Evolutionary conservation across 768 basidiomycete genomes (phyloP).

Genomic region (Cystofilobasidium ferigula): DNA sequence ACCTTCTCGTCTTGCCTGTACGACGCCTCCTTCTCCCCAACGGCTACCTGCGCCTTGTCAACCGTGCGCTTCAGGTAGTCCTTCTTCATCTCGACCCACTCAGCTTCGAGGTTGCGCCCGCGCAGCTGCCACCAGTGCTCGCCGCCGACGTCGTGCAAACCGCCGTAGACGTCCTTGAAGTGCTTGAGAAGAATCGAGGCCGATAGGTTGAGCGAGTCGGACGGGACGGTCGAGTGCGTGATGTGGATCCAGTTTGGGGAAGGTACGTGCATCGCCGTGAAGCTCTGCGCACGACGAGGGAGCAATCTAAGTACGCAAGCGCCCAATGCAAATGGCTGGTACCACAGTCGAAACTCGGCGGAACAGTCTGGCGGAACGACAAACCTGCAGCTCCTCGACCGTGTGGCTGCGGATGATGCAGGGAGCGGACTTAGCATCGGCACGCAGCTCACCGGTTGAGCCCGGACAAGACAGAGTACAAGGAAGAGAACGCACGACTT

Average conservation of each 20-base stretch:
- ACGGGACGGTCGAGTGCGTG: conserved; percentile 10
- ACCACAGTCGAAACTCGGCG: neutral
- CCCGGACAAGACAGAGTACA: no score
- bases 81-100: conserved; percentile 79
- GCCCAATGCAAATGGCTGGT: neutral
- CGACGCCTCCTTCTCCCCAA: conserved; percentile 5
- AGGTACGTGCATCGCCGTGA: conserved; percentile 23
- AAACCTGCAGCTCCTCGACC: conserved; percentile 20
- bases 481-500: neutral
- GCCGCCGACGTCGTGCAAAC: conserved; percentile 16
- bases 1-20: conserved; percentile 28
- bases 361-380: neutral
- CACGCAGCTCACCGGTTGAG: neutral
- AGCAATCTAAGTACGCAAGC: no score
- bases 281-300: neutral
- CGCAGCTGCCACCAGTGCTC: conserved; percentile 19
- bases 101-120: conserved; percentile 45
- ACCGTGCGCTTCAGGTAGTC: conserved; percentile 43
- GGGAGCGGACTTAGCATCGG: neutral
- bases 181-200: conserved; percentile 6
- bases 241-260: conserved; percentile 19
- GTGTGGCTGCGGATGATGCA: neutral
- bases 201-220: neutral
- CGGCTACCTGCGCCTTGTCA: conserved; percentile 4
- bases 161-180: conserved; percentile 13